Conservation (phyloP, 116 monocot genomes). For the Zostera marina region DNA sequence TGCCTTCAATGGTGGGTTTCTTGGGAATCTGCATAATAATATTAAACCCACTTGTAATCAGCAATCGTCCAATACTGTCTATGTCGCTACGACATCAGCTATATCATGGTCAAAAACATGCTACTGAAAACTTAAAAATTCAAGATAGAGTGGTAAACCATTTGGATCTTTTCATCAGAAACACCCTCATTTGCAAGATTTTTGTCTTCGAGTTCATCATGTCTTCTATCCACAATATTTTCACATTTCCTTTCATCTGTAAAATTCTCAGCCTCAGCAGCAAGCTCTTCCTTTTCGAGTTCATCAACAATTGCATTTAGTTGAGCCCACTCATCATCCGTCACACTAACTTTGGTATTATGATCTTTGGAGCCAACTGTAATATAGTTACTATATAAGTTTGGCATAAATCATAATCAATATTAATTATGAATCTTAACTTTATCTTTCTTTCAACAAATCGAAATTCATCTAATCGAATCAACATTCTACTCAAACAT, state of each 20-base stretch:
- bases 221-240: constrained; percentile 7
- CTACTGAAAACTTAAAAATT: too few species aligned
- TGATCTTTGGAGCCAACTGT: constrained; percentile 8
- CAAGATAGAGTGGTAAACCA: too few species aligned
- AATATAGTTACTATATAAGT: too few species aligned
- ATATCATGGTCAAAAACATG: too few species aligned
- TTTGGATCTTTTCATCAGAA: constrained; percentile 14
- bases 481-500: background rate
- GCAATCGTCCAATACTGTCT: too few species aligned
- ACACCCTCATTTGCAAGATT: constrained; percentile 4
- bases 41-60: too few species aligned
- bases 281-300: constrained; percentile 67
- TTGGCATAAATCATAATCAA: constrained; percentile 3
- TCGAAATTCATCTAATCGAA: background rate
- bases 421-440: constrained; percentile 4
- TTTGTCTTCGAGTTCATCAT: constrained; percentile 6
- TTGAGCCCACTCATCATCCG: constrained; percentile 50
- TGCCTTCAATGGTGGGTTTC: too few species aligned
- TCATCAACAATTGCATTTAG: constrained; percentile 61
- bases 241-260: constrained; percentile 9
- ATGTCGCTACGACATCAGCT: too few species aligned
- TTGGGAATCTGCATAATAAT: too few species aligned
- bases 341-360: constrained; percentile 11
- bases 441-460: background rate
- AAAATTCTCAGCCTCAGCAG: constrained; percentile 11